Percentiles rank a stretch among this genome's conserved stretches.
Evolutionary conservation across 495 filamentous ascomycete species (phyloP).

Genomic region (Penicillium antarcticum): DNA sequence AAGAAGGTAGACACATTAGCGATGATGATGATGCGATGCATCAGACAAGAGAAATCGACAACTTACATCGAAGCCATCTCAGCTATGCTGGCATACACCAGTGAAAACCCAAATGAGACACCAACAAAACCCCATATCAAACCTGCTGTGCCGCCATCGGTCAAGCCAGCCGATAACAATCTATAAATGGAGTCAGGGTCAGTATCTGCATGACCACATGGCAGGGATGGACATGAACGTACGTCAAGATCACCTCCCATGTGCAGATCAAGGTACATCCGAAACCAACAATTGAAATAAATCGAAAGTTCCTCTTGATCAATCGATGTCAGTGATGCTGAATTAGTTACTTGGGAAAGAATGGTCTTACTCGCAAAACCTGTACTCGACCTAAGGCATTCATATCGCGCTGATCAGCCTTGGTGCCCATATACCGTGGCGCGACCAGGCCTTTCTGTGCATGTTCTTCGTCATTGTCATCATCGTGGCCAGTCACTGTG

Average conservation of each 20-base stretch:
- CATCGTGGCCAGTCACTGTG: slow-evolving; percentile 5
- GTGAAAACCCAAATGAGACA: slow-evolving; percentile 42
- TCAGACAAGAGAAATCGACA: background rate
- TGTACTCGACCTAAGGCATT: slow-evolving; percentile 40
- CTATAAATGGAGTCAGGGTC: slow-evolving; percentile 18
- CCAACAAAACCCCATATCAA: slow-evolving; percentile 56
- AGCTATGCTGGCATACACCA: slow-evolving; percentile 50
- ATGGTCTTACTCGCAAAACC: slow-evolving; percentile 36
- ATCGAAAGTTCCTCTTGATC: slow-evolving; percentile 48
- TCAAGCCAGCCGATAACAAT: slow-evolving; percentile 41
- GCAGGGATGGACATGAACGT: slow-evolving; percentile 6
- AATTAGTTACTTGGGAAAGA: no score
- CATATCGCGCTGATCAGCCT: slow-evolving; percentile 40
- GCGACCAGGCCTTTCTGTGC: slow-evolving; percentile 28
- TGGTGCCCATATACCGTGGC: slow-evolving; percentile 40
- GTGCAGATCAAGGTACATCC: slow-evolving; percentile 42
- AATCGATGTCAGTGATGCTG: slow-evolving; percentile 4
- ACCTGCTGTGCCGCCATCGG: slow-evolving; percentile 54
- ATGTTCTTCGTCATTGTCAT: slow-evolving; percentile 27
- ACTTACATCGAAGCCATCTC: slow-evolving; percentile 57
- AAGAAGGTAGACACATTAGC: background rate
- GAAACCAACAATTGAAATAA: slow-evolving; percentile 48
- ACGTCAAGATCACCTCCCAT: slow-evolving; percentile 49
- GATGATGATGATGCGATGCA: background rate
- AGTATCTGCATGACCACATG: background rate